Conservation (phyloP, 345 rosid genomes). For the Pistacia atlantica region DNA sequence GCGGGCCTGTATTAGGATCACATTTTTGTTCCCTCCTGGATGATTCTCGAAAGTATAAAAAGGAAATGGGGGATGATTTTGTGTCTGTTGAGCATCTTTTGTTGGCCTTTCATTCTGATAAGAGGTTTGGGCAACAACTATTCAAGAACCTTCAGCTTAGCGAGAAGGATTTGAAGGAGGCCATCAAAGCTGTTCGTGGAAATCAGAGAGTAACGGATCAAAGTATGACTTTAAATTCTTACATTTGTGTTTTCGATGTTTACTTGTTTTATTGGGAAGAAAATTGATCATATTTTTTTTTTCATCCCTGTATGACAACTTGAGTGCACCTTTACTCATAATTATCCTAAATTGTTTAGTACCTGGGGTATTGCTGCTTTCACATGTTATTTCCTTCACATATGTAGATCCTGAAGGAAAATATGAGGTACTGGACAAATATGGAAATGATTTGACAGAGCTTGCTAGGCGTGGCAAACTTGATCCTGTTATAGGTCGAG, state of each 20-base stretch:
- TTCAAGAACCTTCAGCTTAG: constrained; percentile 55
- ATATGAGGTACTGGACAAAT: constrained; percentile 80
- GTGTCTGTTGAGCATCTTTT: constrained; percentile 82
- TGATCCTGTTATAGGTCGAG: constrained; percentile 91
- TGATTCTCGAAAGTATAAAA: constrained; percentile 61
- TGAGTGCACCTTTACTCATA: background rate
- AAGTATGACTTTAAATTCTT: constrained; percentile 37
- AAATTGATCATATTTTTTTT: background rate
- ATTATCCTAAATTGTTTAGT: background rate
- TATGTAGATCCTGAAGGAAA: constrained; percentile 79
- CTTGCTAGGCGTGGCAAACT: constrained; percentile 92
- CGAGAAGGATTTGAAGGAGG: constrained; percentile 69
- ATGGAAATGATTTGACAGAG: constrained; percentile 89
- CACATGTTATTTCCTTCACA: constrained; percentile 17
- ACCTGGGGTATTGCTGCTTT: background rate
- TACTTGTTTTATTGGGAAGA: background rate
- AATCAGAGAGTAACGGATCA: constrained; percentile 92
- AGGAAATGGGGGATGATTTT: constrained; percentile 77
- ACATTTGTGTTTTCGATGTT: background rate
- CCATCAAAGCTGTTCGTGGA: constrained; percentile 72
- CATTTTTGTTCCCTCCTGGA: constrained; percentile 55
- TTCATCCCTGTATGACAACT: background rate
- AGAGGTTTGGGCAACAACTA: constrained; percentile 71
- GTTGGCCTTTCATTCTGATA: constrained; percentile 68
- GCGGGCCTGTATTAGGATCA: constrained; percentile 67